Base-by-base conservation (phyloP, 371 early-diverging fungal genomes). In the Rhizopus microsporus region DNA sequence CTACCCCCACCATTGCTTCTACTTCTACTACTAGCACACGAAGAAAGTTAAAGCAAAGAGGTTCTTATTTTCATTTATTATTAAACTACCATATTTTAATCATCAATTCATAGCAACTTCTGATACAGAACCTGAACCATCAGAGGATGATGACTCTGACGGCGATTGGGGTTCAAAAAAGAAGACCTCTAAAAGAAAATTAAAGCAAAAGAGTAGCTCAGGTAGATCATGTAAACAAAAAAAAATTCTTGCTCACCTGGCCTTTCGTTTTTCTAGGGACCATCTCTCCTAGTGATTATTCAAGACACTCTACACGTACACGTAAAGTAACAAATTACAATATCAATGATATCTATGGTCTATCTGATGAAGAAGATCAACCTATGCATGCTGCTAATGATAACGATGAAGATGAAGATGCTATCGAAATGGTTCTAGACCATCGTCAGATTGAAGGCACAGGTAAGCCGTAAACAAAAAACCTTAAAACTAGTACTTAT, bases 381-480 rank as follows among this genome's bases (percentile, higher is more conserved):
- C 35, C 56, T 7, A 23, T 29, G 1, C 17, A 46, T 7, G 29
- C 9, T 46, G 10, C 46, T 23, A 3, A 15, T 7, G 51, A 51
- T 29, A 68, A 75, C 51, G 75, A 77, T 38, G 83, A 83, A 12
- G 80, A 80, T 48, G 87, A 83, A 29, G 87, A 87, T 69, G 81
- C 83, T 0, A 87, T 87, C 67, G 87, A 87, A 56, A 77, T 78
- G 40, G 67, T 87, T 6, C 79, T 81, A 57, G 85, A 85, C 58
- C 83, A 83, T 61, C 65, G 80, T 30, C 57, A 63, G 33, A 51
- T 65, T 48, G 62, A 23, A 6, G 56, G 51, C 37, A 10, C 15
- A 15, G 58, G 62, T 66, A 58, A 54, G 9, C 15, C 39, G 23
- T 39, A 40, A 29, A 35, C n/a, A 38, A 40, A 7, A 12, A 16